Conservation (phyloP, 768 basidiomycete species). For the Psilocybe cubensis region DNA sequence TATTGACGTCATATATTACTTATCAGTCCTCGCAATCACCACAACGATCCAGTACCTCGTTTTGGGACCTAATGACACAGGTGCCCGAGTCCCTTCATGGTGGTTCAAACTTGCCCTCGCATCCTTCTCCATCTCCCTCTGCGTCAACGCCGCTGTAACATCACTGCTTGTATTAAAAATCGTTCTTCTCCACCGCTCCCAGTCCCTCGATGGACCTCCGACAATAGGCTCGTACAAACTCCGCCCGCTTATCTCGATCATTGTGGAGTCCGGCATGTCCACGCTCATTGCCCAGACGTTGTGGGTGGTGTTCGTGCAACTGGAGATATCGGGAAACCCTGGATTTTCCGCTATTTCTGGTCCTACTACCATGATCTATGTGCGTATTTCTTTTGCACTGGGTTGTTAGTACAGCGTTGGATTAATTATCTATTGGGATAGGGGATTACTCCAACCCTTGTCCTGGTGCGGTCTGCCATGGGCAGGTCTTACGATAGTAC, state of each 20-base stretch:
- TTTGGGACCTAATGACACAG: not conserved
- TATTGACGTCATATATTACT: not conserved
- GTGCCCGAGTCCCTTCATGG: not conserved
- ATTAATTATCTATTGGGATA: too few relatives aligned
- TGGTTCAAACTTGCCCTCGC: not conserved
- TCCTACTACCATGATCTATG: slow-evolving; percentile 1
- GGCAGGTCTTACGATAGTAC: not conserved
- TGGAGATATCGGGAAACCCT: not conserved
- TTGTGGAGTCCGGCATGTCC: not conserved
- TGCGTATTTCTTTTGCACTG: not conserved
- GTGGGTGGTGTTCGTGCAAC: not conserved
- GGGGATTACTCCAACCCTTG: not conserved
- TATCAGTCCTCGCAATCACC: not conserved
- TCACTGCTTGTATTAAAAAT: not conserved
- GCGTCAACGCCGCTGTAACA: not conserved
- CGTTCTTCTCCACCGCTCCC: not conserved
- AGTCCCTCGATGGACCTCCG: not conserved
- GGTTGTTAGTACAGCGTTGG: not conserved
- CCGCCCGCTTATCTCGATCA: not conserved
- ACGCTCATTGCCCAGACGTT: not conserved
- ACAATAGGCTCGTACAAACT: not conserved
- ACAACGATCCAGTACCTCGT: not conserved
- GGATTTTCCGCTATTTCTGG: not conserved
- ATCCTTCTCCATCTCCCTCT: not conserved
- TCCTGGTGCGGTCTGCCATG: not conserved